Evolutionary conservation across 78 protist species (phyloP).

Genomic region (Dictyostelium capitatum): DNA sequence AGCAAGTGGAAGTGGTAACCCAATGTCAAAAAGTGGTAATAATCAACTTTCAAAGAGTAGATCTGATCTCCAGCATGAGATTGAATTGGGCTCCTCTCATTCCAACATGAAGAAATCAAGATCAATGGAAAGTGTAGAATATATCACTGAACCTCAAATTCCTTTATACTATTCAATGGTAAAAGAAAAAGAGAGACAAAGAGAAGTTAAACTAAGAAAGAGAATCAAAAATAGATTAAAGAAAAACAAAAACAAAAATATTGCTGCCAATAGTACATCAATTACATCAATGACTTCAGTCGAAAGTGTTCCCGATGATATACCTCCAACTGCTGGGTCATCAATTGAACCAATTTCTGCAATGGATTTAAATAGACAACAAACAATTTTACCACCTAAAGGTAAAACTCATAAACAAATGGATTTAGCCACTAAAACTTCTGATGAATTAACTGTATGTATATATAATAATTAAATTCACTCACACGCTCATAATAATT

Average conservation of each 20-base stretch:
- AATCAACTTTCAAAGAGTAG: not conserved
- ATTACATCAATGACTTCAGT: not conserved
- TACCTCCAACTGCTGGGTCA: not conserved
- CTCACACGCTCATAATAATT: too few species aligned
- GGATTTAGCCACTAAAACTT: not conserved
- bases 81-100: slow-evolving; percentile 29
- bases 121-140: slow-evolving; percentile 23
- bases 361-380: not conserved
- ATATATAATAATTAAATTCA: not conserved
- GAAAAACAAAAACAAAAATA: not conserved
- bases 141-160: slow-evolving; percentile 46
- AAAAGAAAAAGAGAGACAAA: slow-evolving; percentile 63
- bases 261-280: not conserved
- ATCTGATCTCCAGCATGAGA: slow-evolving; percentile 15
- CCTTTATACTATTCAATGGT: slow-evolving; percentile 57
- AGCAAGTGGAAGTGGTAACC: not conserved
- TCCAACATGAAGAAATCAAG: slow-evolving; percentile 2
- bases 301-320: not conserved
- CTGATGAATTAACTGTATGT: slow-evolving; percentile 57
- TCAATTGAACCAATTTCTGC: slow-evolving; percentile 2
- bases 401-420: not conserved
- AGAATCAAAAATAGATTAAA: slow-evolving; percentile 55
- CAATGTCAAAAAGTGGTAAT: not conserved
- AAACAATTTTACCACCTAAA: not conserved
- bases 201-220: slow-evolving; percentile 39